These are phyloP conservation scores for Termitomyces sp. DNA, from an alignment of 1,284 basidiomycete species.

Conservation along the genomic window DNA sequence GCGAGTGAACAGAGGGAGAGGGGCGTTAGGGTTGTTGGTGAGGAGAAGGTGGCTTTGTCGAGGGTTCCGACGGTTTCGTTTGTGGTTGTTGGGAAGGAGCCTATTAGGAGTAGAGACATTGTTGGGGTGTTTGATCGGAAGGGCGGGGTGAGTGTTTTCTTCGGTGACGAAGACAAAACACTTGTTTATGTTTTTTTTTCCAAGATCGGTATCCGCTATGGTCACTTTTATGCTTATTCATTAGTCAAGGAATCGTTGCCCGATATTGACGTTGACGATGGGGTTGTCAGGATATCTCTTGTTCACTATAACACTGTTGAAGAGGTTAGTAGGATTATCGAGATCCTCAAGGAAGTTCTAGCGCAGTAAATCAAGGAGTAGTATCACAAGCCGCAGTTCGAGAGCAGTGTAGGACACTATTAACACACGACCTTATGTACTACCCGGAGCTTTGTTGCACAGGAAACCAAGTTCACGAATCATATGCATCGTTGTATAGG, in stretches of 20 bases:
- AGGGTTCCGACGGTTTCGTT: constrained; percentile 75
- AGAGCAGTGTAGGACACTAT: not conserved
- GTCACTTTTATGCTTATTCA: constrained; percentile 76
- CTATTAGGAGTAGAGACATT: constrained; percentile 55
- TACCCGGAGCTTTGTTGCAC: no score
- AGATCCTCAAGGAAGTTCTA: constrained; percentile 44
- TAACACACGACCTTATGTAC: no score
- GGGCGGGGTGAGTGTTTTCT: constrained; percentile 45
- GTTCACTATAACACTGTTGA: constrained; percentile 77
- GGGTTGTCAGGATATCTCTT: constrained; percentile 71
- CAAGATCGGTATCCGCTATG: constrained; percentile 72
- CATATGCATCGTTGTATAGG: no score
- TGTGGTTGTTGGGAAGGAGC: constrained; percentile 51
- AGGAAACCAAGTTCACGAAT: no score
- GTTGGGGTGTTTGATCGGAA: constrained; percentile 59
- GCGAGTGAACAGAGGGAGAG: constrained; percentile 37
- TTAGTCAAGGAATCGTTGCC: constrained; percentile 50
- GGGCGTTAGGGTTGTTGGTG: constrained; percentile 66
- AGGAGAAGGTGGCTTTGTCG: constrained; percentile 35
- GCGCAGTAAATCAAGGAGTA: constrained; percentile 6
- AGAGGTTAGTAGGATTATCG: constrained; percentile 58
- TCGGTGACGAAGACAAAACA: no score
- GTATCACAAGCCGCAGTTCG: not conserved
- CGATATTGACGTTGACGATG: constrained; percentile 56
- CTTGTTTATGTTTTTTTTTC: not conserved